phyloP scores from a whole-genome alignment of 441 rosid genomes.

The Adansonia madagascariensis region DNA sequence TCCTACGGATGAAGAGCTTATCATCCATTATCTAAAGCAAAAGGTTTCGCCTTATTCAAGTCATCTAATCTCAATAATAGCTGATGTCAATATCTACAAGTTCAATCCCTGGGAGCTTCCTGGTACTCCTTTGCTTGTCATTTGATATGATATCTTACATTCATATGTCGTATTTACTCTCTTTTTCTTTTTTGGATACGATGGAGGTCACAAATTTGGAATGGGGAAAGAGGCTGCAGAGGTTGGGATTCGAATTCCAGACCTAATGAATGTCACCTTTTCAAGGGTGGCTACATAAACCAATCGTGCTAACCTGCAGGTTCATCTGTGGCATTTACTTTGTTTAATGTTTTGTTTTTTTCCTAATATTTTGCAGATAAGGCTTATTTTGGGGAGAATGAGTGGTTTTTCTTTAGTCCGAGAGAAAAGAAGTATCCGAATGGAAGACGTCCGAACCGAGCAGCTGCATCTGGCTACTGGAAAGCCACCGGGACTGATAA shows the following conservation, averaged over 20 bases:
- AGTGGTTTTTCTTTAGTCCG: slow-evolving; percentile 49
- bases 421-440: slow-evolving; percentile 45
- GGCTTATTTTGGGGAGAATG: slow-evolving; percentile 44
- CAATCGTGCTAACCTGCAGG: too few species aligned
- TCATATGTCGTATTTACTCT: background rate
- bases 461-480: slow-evolving; percentile 46
- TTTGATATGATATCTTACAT: background rate
- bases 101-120: slow-evolving; percentile 54
- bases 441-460: slow-evolving; percentile 44
- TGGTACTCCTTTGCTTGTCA: slow-evolving; percentile 23
- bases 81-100: slow-evolving; percentile 43
- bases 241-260: too few species aligned
- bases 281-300: too few species aligned
- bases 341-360: too few species aligned
- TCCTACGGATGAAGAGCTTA: slow-evolving; percentile 50
- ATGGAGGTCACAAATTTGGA: too few species aligned
- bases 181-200: too few species aligned
- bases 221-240: too few species aligned
- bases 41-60: slow-evolving; percentile 33
- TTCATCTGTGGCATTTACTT: too few species aligned
- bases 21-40: slow-evolving; percentile 38
- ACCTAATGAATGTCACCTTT: too few species aligned
- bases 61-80: slow-evolving; percentile 33
- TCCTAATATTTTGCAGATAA: slow-evolving; percentile 27
- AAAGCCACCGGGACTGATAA: slow-evolving; percentile 54